These are phyloP conservation scores for Inga leiocalycina DNA, from an alignment of 306 rosid genomes.

Conservation along the genomic window DNA sequence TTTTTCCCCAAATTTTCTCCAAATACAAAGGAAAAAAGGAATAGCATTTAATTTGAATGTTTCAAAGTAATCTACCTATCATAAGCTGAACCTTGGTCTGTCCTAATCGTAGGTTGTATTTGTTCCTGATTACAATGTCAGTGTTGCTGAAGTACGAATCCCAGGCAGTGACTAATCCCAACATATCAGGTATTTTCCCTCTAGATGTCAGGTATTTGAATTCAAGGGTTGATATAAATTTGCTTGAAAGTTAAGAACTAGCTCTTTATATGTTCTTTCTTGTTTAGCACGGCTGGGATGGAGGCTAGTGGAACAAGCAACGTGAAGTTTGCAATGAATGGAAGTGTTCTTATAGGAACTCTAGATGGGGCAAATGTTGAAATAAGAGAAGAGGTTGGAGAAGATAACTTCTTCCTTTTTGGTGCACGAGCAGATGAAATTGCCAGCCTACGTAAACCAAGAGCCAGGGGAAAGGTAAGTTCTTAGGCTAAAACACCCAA, in stretches of 20 bases:
- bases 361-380: slow-evolving; percentile 97
- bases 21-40: neutral
- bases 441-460: slow-evolving; percentile 75
- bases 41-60: neutral
- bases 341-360: slow-evolving; percentile 86
- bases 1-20: too few relatives aligned
- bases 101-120: slow-evolving; percentile 66
- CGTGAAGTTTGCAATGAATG: slow-evolving; percentile 97
- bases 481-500: too few relatives aligned
- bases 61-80: neutral
- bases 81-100: slow-evolving; percentile 6
- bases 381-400: slow-evolving; percentile 94
- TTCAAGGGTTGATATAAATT: slow-evolving; percentile 7
- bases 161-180: slow-evolving; percentile 98
- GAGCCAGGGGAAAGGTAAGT: slow-evolving; percentile 78
- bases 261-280: neutral
- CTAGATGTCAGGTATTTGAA: neutral
- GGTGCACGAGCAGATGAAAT: slow-evolving; percentile 89
- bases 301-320: slow-evolving; percentile 99
- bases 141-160: slow-evolving; percentile 84
- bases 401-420: slow-evolving; percentile 84
- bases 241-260: neutral
- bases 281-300: slow-evolving; percentile 89
- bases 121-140: slow-evolving; percentile 94
- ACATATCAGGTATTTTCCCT: slow-evolving; percentile 74